Base-by-base conservation (phyloP, 116 monocot species). In the Trichopus zeylanicus region DNA sequence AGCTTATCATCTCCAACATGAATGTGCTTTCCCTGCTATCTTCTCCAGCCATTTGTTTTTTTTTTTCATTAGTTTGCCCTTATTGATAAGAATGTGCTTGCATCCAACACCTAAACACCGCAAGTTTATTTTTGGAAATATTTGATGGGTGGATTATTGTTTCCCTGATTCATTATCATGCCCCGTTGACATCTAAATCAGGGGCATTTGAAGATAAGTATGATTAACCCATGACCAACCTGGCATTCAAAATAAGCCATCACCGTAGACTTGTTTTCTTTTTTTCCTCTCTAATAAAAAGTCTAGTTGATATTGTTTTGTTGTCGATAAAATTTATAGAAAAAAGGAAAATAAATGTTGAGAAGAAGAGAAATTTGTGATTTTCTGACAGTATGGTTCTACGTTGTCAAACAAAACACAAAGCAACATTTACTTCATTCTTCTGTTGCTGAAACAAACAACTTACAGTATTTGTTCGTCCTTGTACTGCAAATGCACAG, bases 231-330 rank as follows among this genome's bases (percentile, higher is more conserved):
- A 56, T n/a, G 16, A 56, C 56, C 56, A 56, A 31, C 31, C 56
- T 56, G 32, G 56, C 56, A 56, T 29, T 16, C 18, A 56, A 55
- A 20, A 56, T 11, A 31, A n/a, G 6, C 56, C 20, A 29, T 56
- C 4, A 56, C 31, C 5, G 28, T 11, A 55, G 1, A 28, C 27
- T 55, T 55, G 29, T 28, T 55, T n/a, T n/a, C n/a, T n/a, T n/a
- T n/a, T n/a, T n/a, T n/a, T n/a, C n/a, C n/a, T n/a, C n/a, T n/a
- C n/a, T n/a, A n/a, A n/a, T n/a, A n/a, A n/a, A n/a, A n/a, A n/a
- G n/a, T n/a, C n/a, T n/a, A n/a, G n/a, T n/a, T n/a, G n/a, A n/a
- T n/a, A n/a, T n/a, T n/a, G n/a, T n/a, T n/a, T n/a, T n/a, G n/a
- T n/a, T n/a, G n/a, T n/a, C n/a, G n/a, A n/a, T n/a, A n/a, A n/a